Percentiles rank a stretch among this genome's conserved stretches.
Evolutionary conservation across 306 rosid species (phyloP).

Genomic region (Rosa lucieae): DNA sequence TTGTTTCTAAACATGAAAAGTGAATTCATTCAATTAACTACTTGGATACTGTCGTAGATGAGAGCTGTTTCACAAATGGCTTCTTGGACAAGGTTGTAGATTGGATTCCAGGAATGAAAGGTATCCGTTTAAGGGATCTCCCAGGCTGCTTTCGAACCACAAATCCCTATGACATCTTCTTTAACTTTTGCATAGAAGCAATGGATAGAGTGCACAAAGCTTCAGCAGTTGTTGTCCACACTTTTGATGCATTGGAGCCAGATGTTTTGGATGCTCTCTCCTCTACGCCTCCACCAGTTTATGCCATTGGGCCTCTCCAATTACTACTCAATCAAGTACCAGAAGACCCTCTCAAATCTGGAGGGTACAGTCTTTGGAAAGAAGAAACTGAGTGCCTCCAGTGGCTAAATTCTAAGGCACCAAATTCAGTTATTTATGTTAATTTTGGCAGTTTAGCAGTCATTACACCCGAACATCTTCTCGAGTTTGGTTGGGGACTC

Average conservation of each 20-base stretch:
- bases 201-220: not conserved
- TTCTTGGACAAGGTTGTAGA: conserved; percentile 5
- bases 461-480: not conserved
- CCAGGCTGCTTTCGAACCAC: not conserved
- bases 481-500: conserved; percentile 12
- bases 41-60: not conserved
- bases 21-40: too few relatives aligned
- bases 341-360: not conserved
- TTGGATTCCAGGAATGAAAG: conserved; percentile 11
- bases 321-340: not conserved
- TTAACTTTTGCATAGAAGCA: not conserved
- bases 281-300: not conserved
- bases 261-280: conserved; percentile 11
- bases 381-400: conserved; percentile 11
- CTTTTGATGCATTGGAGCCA: conserved; percentile 1
- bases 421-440: conserved; percentile 9
- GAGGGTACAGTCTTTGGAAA: conserved; percentile 6
- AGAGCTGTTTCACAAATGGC: conserved; percentile 4
- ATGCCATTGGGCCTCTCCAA: conserved; percentile 11
- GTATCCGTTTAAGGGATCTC: not conserved
- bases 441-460: not conserved
- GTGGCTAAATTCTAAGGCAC: not conserved
- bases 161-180: not conserved
- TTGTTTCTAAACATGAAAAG: not conserved
- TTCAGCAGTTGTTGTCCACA: conserved; percentile 15